Conservation (phyloP, 2,329 filamentous ascomycete species). For the Venturia carpophila region DNA sequence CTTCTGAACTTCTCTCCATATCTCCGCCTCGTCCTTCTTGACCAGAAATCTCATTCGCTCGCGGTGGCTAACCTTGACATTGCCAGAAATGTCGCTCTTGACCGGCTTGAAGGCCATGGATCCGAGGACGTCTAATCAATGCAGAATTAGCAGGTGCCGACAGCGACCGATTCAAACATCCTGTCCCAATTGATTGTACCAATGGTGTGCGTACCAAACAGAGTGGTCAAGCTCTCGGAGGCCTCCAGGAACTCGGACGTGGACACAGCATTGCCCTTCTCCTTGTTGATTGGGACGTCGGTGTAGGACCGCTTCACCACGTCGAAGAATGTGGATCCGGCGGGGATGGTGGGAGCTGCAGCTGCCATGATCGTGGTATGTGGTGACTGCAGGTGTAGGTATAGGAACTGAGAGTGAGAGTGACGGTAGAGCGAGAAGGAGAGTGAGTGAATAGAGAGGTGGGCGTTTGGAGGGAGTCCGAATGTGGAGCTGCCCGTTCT, state of each 20-base stretch:
- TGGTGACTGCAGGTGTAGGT: background rate
- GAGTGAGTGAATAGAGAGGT: background rate
- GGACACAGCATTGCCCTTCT: conserved; percentile 67
- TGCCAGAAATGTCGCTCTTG: conserved; percentile 84
- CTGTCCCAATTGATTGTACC: too few relatives aligned
- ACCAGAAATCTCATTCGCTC: background rate
- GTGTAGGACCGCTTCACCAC: conserved; percentile 76
- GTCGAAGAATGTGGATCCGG: conserved; percentile 75
- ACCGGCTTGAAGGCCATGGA: conserved; percentile 77
- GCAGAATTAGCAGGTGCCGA: conserved; percentile 23
- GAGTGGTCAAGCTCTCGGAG: conserved; percentile 72
- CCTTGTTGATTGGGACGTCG: conserved; percentile 67
- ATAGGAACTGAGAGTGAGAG: too few relatives aligned
- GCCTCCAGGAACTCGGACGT: conserved; percentile 89
- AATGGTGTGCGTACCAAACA: conserved; percentile 55
- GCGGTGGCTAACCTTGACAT: conserved; percentile 62
- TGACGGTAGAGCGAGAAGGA: background rate
- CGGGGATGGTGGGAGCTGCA: conserved; percentile 35
- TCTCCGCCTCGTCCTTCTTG: background rate
- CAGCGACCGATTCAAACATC: too few relatives aligned
- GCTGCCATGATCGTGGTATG: conserved; percentile 24
- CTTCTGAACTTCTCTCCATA: background rate
- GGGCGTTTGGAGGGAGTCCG: background rate
- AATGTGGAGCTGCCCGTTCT: background rate
- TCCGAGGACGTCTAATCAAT: conserved; percentile 48